Evolutionary conservation across 345 rosid genomes (phyloP).

Genomic region (thale cress (Arabidopsis thaliana)): TAIR10.1 NC_003075.7:7521001-7521500

Average conservation of each 20-base stretch:
- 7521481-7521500: conserved; percentile 93
- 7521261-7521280: conserved; percentile 47
- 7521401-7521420: conserved; percentile 18
- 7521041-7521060: too few relatives aligned
- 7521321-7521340: conserved; percentile 31
- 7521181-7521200: too few relatives aligned
- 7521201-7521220: too few relatives aligned
- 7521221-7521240: too few relatives aligned
- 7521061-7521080: too few relatives aligned
- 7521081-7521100: too few relatives aligned
- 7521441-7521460: conserved; percentile 4
- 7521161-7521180: too few relatives aligned
- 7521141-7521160: too few relatives aligned
- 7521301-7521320: conserved; percentile 14
- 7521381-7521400: conserved; percentile 35
- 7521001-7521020: too few relatives aligned
- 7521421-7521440: conserved; percentile 6
- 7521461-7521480: conserved; percentile 54
- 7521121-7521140: too few relatives aligned
- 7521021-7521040: too few relatives aligned
- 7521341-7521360: conserved; percentile 41
- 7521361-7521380: conserved; percentile 43
- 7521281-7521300: conserved; percentile 36
- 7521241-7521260: not conserved
- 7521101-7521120: too few relatives aligned